Base-by-base conservation (phyloP, 2,329 filamentous ascomycete species). In the Triangularia verruculosa region DNA sequence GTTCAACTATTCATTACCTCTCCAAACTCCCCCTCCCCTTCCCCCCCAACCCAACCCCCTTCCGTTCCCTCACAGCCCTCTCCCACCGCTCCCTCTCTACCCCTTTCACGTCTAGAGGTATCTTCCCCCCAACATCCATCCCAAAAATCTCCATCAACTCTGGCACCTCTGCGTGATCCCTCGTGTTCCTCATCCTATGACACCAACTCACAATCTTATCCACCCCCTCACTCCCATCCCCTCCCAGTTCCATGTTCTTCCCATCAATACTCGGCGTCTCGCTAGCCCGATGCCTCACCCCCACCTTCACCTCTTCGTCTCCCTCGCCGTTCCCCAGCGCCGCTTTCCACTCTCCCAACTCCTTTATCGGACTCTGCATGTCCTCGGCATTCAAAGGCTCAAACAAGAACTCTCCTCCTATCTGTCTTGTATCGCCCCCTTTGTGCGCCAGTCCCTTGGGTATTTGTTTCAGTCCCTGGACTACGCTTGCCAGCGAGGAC, bases 321-420 rank as follows among this genome's bases (percentile, higher is more conserved):
- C 27, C 17, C 6, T 62, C 24, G 4, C 30, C 24, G 12, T 57
- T 11, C 7, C 15, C 7, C 20, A n/a, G n/a, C n/a, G 1, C 56
- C 4, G 43, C n/a, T 6, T 5, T 13, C 51, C 51, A 28, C 51
- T 54, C 51, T 4, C 20, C 25, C 11, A 28, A 15, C 25, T 54
- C 51, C 20, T 28, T 54, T 12, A 54, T 28, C 24, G 81, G 82
- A 12, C 79, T 80, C n/a, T 74, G 66, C 11, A 82, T 73, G 57
- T 75, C 74, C 52, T 83, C 64, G 9, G 11, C 24, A 13, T 27
- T n/a, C 2, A 75, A 64, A 0, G 83, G 83, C 72, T 91, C 88
- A 67, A 92, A 92, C n/a, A 93, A 74, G 66, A 93, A 91, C 77
- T 93, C 91, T 11, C 90, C 91, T 24, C 91, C 90, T 2, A 91